Base-by-base conservation (phyloP, 371 early-diverging fungal genomes). In the Chytridiales sp. region DNA sequence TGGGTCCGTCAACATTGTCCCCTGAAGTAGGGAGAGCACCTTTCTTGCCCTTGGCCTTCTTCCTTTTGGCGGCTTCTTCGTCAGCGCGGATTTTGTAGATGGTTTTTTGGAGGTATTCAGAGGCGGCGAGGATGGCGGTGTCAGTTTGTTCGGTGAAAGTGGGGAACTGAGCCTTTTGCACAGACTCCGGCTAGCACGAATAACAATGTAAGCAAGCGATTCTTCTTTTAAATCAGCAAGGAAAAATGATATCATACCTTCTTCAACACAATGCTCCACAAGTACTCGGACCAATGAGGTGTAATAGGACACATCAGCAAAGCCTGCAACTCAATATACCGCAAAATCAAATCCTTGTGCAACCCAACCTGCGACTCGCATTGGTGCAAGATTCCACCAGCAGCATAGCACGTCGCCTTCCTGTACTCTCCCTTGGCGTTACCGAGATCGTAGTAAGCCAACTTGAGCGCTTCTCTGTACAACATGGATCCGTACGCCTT, bases 401-500 rank as follows among this genome's bases (percentile, higher is more conserved):
- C n/a, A 47, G 69, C 82, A 51, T 59, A 74, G n/a, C 81, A 72
- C 21, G 90, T 87, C n/a, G 80, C 83, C 64, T 91, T 87, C 50
- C 92, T 83, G 74, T 98, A 98, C 74, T 87, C 84, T 70, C 97
- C 96, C 63, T 93, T 86, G 15, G 94, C 88, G 55, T 89, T 81
- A 67, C 87, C 87, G 72, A 98, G 76, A 67, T 99, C 95, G 70
- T 93, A 97, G 68, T 94, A 94, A 51, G 92, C 94, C 64, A 82
- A 78, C 82, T 97, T 98, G 49, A 99, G 78, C 26, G 94, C 99
- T 60, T 98, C 97, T 60, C 95, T 89, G 81, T 89, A 99, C 55
- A 86, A 75, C 75, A 94, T 93, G 13, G 31, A 56, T 19, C 72
- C 83, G 78, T 95, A 99, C 26, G 91, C 88, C 24, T 72, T 68